Percentiles rank a stretch among this genome's conserved stretches.
Evolutionary conservation across 1,284 basidiomycete species (phyloP).

Genomic region (Cerioporus squamosus): DNA sequence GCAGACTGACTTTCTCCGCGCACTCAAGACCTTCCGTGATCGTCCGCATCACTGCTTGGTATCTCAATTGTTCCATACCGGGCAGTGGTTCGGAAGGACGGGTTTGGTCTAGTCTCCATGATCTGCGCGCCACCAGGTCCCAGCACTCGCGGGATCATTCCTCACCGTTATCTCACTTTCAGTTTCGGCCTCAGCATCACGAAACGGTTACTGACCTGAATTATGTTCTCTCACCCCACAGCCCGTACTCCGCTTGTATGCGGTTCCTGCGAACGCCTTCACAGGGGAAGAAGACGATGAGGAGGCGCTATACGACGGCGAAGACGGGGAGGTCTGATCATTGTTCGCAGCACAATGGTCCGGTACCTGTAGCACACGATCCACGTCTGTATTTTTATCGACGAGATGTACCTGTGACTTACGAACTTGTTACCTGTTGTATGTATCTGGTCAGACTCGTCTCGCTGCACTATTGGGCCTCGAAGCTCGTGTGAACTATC

Average conservation of each 20-base stretch:
- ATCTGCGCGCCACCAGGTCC: slow-evolving; percentile 7
- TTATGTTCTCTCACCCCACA: slow-evolving; percentile 36
- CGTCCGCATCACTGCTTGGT: slow-evolving; percentile 14
- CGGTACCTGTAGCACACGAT: slow-evolving; percentile 1
- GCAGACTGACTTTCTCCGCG: neutral
- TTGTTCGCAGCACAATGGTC: neutral
- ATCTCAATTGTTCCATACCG: slow-evolving; percentile 5
- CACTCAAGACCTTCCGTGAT: slow-evolving; percentile 3
- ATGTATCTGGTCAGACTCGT: neutral
- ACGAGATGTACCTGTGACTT: neutral
- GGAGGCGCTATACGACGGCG: slow-evolving; percentile 55
- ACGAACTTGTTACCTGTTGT: neutral
- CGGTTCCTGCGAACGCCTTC: slow-evolving; percentile 89
- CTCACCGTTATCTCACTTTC: slow-evolving; percentile 7
- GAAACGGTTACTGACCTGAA: slow-evolving; percentile 7
- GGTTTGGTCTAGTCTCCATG: slow-evolving; percentile 8
- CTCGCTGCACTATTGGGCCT: neutral
- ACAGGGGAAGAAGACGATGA: slow-evolving; percentile 63
- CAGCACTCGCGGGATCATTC: slow-evolving; percentile 10
- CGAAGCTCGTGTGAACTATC: too few relatives aligned
- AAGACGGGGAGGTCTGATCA: slow-evolving; percentile 45
- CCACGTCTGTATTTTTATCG: slow-evolving; percentile 22
- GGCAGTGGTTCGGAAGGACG: slow-evolving; percentile 8
- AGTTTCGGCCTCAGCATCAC: neutral
- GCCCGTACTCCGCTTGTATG: slow-evolving; percentile 94